A percentile compares a stretch with the other conserved stretches of the same genome.
Evolutionary conservation across 768 basidiomycete species (phyloP).

Genomic region (Suillus occidentalis): DNA sequence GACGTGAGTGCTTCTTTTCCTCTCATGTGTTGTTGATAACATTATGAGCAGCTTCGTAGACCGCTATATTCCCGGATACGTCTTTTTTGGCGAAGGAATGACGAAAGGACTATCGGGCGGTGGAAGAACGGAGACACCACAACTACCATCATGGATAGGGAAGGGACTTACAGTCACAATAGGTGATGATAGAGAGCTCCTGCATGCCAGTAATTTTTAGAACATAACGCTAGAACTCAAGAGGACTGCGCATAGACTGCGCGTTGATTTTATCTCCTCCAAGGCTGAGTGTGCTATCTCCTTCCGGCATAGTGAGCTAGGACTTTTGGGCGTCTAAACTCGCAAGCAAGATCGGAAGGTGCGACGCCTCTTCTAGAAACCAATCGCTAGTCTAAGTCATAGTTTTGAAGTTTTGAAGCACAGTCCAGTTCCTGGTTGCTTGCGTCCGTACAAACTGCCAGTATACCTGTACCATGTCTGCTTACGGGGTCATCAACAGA

Average conservation of each 20-base stretch:
- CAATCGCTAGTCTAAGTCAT: neutral
- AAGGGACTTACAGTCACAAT: conserved; percentile 55
- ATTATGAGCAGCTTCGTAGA: conserved; percentile 68
- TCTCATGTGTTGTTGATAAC: conserved; percentile 1
- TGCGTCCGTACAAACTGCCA: neutral
- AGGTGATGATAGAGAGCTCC: conserved; percentile 51
- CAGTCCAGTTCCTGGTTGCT: neutral
- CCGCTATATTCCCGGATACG: conserved; percentile 92
- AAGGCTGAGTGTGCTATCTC: neutral
- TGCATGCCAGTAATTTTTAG: conserved; percentile 43
- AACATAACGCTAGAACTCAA: conserved; percentile 4
- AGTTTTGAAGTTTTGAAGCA: neutral
- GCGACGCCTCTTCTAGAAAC: neutral
- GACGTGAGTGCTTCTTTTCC: conserved; percentile 33
- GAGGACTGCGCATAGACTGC: neutral
- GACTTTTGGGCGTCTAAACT: neutral
- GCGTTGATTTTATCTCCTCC: neutral
- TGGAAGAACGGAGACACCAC: conserved; percentile 13
- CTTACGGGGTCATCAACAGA: conserved; percentile 64
- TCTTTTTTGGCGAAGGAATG: conserved; percentile 75
- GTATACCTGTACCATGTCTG: conserved; percentile 49
- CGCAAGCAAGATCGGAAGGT: neutral
- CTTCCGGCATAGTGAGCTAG: neutral
- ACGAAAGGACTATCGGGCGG: conserved; percentile 29
- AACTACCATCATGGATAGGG: conserved; percentile 41